Percentiles rank a stretch among this genome's conserved stretches.
Conservation (phyloP, 2,329 filamentous ascomycete genomes). For the Gaeumannomyces tritici region DNA sequence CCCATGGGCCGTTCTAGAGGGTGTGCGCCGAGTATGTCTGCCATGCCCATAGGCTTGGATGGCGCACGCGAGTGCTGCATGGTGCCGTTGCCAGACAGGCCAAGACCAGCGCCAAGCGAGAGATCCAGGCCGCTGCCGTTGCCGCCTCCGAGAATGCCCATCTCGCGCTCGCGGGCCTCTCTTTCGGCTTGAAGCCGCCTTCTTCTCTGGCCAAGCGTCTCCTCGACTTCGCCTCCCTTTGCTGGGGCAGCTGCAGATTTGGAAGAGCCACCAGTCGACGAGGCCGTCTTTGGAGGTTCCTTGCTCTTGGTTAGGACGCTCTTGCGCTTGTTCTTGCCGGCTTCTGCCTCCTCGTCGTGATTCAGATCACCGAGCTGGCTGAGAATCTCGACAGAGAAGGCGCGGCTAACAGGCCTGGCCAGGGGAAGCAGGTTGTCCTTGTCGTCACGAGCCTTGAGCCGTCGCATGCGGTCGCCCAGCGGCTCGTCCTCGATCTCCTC, state of each 20-base stretch:
- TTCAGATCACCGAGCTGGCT: conserved; percentile 48
- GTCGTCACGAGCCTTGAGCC: conserved; percentile 50
- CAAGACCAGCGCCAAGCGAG: conserved; percentile 4
- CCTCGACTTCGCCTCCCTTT: conserved; percentile 43
- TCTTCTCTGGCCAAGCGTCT: conserved; percentile 70
- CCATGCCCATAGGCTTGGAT: conserved; percentile 42
- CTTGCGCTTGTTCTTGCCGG: conserved; percentile 22
- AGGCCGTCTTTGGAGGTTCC: conserved; percentile 5
- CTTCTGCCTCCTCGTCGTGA: conserved; percentile 10
- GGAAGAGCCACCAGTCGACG: conserved; percentile 10
- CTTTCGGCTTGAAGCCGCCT: conserved; percentile 61
- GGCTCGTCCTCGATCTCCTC: conserved; percentile 54
- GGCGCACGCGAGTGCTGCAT: conserved; percentile 8
- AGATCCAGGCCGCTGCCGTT: conserved; percentile 5
- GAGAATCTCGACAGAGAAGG: conserved; percentile 62
- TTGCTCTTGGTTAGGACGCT: conserved; percentile 15
- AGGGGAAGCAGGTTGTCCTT: conserved; percentile 35
- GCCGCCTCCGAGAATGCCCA: conserved; percentile 20
- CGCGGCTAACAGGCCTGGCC: conserved; percentile 49
- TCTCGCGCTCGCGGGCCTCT: conserved; percentile 52
- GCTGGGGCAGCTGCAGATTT: background rate
- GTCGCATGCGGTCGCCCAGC: conserved; percentile 53
- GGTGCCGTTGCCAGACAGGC: conserved; percentile 13
- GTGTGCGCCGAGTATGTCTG: conserved; percentile 43
- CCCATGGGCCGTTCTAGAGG: conserved; percentile 23